Base-by-base conservation (phyloP, 805 yeast species). In the Kodamaea laetipori region DNA sequence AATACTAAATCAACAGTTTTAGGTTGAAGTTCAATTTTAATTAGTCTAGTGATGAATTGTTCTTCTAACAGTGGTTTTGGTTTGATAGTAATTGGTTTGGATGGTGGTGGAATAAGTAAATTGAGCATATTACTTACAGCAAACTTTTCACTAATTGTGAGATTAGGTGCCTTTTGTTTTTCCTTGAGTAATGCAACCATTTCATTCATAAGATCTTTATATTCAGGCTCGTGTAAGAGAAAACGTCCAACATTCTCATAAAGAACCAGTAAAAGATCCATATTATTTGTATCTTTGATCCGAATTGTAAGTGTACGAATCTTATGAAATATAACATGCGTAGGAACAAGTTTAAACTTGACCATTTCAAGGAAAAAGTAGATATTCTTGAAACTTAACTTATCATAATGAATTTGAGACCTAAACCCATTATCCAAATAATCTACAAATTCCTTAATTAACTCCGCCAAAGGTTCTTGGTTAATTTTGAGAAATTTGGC, bases 211-310 rank as follows among this genome's bases (percentile, higher is more conserved):
- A 80, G 67, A 5, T 67, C 74, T 37, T 67, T 68, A 47, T 80
- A 82, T 17, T 81, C 86, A 0, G 79, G 74, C 18, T 71, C 74
- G 48, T 77, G 66, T 34, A 84, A 58, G 39, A 90, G 67, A 45
- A 81, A 78, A 45, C 80, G 70, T 0, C 96, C 96, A 52, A 87
- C 75, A 27, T 78, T 70, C 53, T 90, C 95, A 54, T 88, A 83
- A 33, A 88, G 65, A n/a, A 82, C 73, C 7, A 80, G 71, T 44
- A 90, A 63, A 6, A 83, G 76, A 52, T 86, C 95, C 45, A 86
- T 74, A 57, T 84, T 86, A 47, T 76, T 75, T 6, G 80, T 73
- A 0, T 74, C 69, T 4, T 74, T 69, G 13, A 74, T 55, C 41
- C 76, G 75, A 43, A 79, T 54, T 1, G 85, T 76, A 50, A 87